Base-by-base conservation (phyloP, 2,329 filamentous ascomycete genomes). In the Phialophora tarda region DNA sequence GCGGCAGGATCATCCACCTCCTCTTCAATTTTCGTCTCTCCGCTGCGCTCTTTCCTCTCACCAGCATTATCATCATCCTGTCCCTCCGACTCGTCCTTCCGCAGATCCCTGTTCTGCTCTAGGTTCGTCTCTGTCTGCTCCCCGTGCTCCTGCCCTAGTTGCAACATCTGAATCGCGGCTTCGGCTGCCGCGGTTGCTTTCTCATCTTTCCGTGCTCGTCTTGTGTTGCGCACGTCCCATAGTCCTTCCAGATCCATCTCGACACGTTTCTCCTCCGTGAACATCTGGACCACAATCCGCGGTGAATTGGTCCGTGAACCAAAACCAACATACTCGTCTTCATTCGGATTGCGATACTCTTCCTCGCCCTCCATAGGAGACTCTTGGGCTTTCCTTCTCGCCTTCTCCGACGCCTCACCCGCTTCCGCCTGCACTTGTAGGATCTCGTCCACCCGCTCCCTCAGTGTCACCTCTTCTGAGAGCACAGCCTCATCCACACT, bases 311-410 rank as follows among this genome's bases (percentile, higher is more conserved):
- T 82, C 63, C 81, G 74, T 41, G 82, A 81, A 1, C 92, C 91
- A 74, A 97, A 97, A 0, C 94, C 94, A 38, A 92, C 88, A 64
- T 93, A 87, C 82, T 14, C 87, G 83, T 12, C 87, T 83, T 11
- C 81, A 79, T 23, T 83, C 81, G 44, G 81, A 78, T 11, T 79
- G 11, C 55, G 54, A 34, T 73, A 73, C 64, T 73, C 71, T 3
- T 71, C 76, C 68, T 86, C 68, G 12, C 68, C 70, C 28, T 69
- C 70, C 32, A 57, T 53, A 5, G 69, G 71, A n/a, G 59, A 51
- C 21, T 61, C 59, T n/a, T 61, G 59, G 12, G 48, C 48, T 17
- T 61, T 61, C 24, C 59, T 53, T 17, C 44, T 61, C 47, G n/a
- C 24, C 53, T 34, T 55, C 24, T 30, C 34, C 10, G 71, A 57